A percentile compares a stretch with the other conserved stretches of the same genome.
These are phyloP conservation scores for Trichoderma asperellum DNA, from an alignment of 2,329 filamentous ascomycete genomes.

Conservation along the genomic window DNA sequence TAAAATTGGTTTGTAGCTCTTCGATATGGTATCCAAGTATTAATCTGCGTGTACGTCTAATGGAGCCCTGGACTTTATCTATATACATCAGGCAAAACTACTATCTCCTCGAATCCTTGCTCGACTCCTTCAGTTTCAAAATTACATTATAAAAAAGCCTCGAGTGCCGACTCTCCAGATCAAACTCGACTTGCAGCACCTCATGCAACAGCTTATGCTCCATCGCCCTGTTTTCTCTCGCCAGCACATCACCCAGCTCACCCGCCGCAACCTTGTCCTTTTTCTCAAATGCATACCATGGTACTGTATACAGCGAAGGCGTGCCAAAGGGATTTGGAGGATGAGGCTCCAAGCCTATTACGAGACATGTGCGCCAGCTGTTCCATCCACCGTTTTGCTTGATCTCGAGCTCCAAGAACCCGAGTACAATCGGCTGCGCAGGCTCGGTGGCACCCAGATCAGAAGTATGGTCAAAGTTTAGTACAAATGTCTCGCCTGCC, in stretches of 20 bases:
- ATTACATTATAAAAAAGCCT: constrained; percentile 35
- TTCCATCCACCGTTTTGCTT: constrained; percentile 3
- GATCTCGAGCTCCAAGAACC: constrained; percentile 34
- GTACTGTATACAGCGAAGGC: constrained; percentile 35
- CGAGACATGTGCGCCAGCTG: constrained; percentile 32
- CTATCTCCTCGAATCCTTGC: background rate
- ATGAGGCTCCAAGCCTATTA: constrained; percentile 36
- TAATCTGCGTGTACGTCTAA: background rate
- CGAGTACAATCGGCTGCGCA: constrained; percentile 32
- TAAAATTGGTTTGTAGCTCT: background rate
- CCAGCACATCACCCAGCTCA: constrained; percentile 29
- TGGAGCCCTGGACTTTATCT: background rate
- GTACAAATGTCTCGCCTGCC: constrained; percentile 33
- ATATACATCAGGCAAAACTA: background rate
- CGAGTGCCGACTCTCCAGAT: constrained; percentile 35
- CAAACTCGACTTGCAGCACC: constrained; percentile 30
- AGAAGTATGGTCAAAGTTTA: constrained; percentile 36
- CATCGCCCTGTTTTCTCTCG: background rate
- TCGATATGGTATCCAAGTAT: background rate
- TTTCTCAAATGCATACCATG: constrained; percentile 39
- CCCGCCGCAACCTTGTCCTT: constrained; percentile 30
- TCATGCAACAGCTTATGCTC: constrained; percentile 2
- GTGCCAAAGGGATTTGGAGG: constrained; percentile 37
- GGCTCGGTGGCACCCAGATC: constrained; percentile 33
- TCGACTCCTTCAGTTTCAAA: constrained; percentile 8